These are phyloP conservation scores for Yamadazyma triangularis DNA, from an alignment of 1,139 yeast species.

Conservation along the genomic window DNA sequence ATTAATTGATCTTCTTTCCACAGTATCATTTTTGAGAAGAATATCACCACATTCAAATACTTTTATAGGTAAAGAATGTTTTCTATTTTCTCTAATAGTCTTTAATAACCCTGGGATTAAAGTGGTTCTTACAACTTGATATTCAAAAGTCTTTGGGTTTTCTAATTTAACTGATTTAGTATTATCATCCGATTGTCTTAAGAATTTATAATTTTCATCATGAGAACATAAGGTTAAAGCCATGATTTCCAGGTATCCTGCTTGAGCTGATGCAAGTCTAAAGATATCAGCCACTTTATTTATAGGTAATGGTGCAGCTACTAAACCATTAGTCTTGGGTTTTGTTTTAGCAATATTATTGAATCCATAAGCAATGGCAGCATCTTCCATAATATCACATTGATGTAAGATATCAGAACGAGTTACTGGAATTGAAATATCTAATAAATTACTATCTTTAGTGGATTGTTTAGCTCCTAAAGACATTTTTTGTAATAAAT, in stretches of 20 bases:
- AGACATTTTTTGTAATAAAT: conserved; percentile 77
- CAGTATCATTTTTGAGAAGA: conserved; percentile 71
- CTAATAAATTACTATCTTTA: conserved; percentile 47
- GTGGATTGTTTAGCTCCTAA: conserved; percentile 57
- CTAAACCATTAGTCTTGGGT: conserved; percentile 74
- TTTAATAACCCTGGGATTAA: conserved; percentile 91
- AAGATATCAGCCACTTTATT: conserved; percentile 89
- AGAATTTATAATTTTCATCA: conserved; percentile 89
- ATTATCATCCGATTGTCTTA: conserved; percentile 72
- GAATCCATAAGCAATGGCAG: conserved; percentile 94
- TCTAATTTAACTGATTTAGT: conserved; percentile 81
- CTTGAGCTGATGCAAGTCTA: conserved; percentile 87
- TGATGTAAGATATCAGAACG: conserved; percentile 95
- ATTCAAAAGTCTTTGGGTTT: conserved; percentile 94
- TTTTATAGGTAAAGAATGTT: conserved; percentile 89
- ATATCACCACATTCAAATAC: conserved; percentile 96
- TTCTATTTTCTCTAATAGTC: conserved; percentile 93
- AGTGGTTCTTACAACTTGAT: conserved; percentile 96
- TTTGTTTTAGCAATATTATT: conserved; percentile 80
- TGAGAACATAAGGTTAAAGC: conserved; percentile 95
- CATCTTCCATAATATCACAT: conserved; percentile 99
- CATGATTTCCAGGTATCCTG: conserved; percentile 95
- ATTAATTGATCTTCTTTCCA: conserved; percentile 89
- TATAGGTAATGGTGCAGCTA: conserved; percentile 85
- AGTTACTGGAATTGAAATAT: conserved; percentile 83